Evolutionary conservation across 139 green algal species (phyloP).

Genomic region (Chlamydomonas applanata): DNA sequence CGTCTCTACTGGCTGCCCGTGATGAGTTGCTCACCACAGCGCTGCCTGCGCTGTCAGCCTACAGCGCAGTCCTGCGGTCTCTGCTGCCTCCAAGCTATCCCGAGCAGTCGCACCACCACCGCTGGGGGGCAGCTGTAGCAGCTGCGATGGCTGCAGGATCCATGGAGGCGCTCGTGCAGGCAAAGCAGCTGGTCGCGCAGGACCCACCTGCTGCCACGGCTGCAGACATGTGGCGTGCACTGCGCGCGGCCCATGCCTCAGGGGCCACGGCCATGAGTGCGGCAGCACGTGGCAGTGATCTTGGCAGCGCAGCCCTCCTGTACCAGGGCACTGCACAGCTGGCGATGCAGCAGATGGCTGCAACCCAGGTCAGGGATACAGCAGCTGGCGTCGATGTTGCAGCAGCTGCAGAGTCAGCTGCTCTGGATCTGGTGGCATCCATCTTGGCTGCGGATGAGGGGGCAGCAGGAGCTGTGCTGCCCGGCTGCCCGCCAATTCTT

Average conservation of each 20-base stretch:
- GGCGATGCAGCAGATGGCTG: no score
- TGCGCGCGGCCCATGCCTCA: slow-evolving; percentile 5
- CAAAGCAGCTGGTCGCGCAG: slow-evolving; percentile 5
- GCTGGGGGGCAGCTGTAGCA: slow-evolving; percentile 23
- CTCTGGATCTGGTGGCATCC: slow-evolving; percentile 6
- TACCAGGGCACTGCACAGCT: no score
- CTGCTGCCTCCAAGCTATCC: slow-evolving; percentile 27
- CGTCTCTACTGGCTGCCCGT: neutral
- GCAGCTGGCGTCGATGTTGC: neutral
- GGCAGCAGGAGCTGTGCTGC: neutral
- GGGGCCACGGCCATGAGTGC: no score
- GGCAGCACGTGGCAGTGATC: no score
- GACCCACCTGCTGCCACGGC: slow-evolving; percentile 7
- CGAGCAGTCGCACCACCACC: slow-evolving; percentile 19
- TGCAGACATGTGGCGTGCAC: slow-evolving; percentile 12
- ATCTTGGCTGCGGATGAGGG: slow-evolving; percentile 1
- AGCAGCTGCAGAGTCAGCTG: neutral
- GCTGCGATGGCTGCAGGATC: slow-evolving; percentile 11
- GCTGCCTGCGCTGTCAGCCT: slow-evolving; percentile 5
- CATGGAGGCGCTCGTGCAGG: slow-evolving; percentile 6
- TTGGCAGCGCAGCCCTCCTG: no score
- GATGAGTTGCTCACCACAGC: slow-evolving; percentile 5
- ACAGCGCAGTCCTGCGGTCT: slow-evolving; percentile 20
- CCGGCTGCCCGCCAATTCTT: no score
- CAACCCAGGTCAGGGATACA: neutral